Conservation (phyloP, 352 stramenopile species). For the Globisporangium viniferum region DNA sequence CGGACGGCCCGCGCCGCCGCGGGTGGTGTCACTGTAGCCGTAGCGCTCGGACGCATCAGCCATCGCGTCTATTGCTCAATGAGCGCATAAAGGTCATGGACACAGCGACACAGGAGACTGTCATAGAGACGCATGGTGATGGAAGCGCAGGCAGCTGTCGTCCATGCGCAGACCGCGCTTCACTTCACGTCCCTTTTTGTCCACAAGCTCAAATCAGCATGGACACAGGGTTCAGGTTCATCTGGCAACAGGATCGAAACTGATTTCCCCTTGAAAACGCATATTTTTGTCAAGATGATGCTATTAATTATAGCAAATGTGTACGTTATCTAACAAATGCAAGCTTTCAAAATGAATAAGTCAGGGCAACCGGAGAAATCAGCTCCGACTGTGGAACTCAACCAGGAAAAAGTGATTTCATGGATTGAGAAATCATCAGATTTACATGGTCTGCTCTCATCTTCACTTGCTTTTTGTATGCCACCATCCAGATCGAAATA, state of each 20-base stretch:
- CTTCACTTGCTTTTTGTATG: conserved; percentile 7
- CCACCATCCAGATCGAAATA: neutral
- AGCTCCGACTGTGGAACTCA: neutral
- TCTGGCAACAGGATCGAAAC: neutral
- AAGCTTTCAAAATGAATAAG: neutral
- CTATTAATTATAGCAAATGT: neutral
- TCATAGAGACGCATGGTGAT: neutral
- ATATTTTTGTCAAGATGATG: neutral
- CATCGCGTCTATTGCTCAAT: conserved; percentile 12
- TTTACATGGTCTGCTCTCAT: neutral
- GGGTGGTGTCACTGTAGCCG: conserved; percentile 1
- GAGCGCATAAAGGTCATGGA: neutral
- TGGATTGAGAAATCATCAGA: neutral
- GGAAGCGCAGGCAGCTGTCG: neutral
- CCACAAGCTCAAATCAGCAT: conserved; percentile 7
- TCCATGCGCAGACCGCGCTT: neutral
- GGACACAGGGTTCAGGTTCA: neutral
- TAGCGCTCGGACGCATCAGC: conserved; percentile 14
- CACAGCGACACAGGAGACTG: neutral
- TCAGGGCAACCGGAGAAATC: neutral
- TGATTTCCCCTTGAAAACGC: neutral
- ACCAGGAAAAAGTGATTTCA: neutral
- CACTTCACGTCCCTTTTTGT: neutral
- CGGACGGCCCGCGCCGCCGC: neutral
- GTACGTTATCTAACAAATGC: neutral